Base-by-base conservation (phyloP, 371 early-diverging fungal genomes). In the Umbelopsis sp. region DNA sequence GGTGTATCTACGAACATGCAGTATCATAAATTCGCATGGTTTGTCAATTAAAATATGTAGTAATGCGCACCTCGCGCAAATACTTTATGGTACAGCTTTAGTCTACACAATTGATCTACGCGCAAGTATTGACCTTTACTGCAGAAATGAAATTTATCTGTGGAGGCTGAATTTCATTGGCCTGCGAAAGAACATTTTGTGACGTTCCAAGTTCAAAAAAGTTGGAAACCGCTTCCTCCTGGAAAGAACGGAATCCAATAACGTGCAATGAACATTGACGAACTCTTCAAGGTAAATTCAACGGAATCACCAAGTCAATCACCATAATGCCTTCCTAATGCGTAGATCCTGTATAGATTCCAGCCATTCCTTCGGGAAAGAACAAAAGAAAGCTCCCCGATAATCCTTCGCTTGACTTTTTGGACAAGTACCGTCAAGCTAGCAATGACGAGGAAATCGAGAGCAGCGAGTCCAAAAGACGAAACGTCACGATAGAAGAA, bases 261-360 rank as follows among this genome's bases (percentile, higher is more conserved):
- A 12, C 65, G 48, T 51, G 74, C 32, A 65, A 92, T 92, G 92
- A 85, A 92, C 74, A 86, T 92, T 69, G 89, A 90, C 73, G 80
- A 84, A 63, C 81, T 90, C 63, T 92, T 92, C 83, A 92, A 90
- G 87, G 90, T 88, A 72, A 25, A 14, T 35, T 22, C 29, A 29
- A 29, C n/a, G 14, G 16, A 50, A 57, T 41, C 18, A 37, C 2
- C 16, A 14, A 8, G 0, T 48, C 16, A n/a, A 63, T 52, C 51
- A 51, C 37, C 16, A 16, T n/a, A 37, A 18, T 41, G 48, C 53
- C 53, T 65, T 51, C 68, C 18, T 50, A 69, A 44, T 44, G 35
- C 29, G 46, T 45, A 44, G 65, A 35, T 12, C 63, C 67, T 32
- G 68, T 63, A 16, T 74, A 88, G 78, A 79, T 87, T 41, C 87